These are phyloP conservation scores for Calonectria crousiana DNA, from an alignment of 2,329 filamentous ascomycete genomes.

Conservation along the genomic window DNA sequence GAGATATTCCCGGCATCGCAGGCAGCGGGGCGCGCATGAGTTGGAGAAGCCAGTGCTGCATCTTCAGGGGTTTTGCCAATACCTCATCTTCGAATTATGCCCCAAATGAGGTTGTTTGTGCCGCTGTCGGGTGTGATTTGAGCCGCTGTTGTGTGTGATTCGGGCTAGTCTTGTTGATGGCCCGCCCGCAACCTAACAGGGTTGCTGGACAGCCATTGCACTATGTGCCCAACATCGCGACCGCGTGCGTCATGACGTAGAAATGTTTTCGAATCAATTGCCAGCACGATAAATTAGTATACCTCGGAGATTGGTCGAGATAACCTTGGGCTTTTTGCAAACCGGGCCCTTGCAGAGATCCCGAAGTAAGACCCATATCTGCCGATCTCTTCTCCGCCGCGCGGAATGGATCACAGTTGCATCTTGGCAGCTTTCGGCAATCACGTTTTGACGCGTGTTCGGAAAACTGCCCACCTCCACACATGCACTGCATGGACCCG, in stretches of 20 bases:
- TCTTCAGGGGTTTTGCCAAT: neutral
- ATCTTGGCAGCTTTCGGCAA: neutral
- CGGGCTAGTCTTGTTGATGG: neutral
- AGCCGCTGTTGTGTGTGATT: no score
- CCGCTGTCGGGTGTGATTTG: neutral
- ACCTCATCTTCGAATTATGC: neutral
- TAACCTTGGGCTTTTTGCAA: neutral
- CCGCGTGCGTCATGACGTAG: neutral
- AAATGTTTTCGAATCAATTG: neutral
- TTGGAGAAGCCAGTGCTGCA: neutral
- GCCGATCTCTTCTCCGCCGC: neutral
- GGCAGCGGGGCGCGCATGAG: neutral
- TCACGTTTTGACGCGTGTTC: neutral
- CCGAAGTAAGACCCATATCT: neutral
- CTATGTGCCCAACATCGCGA: neutral
- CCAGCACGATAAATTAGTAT: neutral
- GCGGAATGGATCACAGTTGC: no score
- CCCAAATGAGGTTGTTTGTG: neutral
- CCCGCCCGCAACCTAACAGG: neutral
- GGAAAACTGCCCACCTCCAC: neutral
- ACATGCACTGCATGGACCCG: neutral
- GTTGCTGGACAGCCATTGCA: neutral
- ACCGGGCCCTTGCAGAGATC: neutral
- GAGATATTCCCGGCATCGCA: neutral
- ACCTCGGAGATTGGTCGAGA: neutral